phyloP scores from a whole-genome alignment of 1,139 yeast genomes.

The Taiozyma onychis region DNA sequence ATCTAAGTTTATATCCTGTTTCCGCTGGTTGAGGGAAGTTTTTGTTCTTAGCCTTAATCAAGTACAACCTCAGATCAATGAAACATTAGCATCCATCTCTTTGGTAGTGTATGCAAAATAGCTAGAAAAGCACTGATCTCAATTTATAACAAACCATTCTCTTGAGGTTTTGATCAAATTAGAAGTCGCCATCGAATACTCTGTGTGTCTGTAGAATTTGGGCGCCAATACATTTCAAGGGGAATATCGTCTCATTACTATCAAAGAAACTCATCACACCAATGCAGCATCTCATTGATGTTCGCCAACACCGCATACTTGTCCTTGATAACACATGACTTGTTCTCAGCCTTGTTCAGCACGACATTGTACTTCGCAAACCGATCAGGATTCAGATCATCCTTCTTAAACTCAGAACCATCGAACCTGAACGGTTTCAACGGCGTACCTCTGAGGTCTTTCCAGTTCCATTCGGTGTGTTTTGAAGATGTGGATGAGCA shows the following conservation, averaged over 20 bases:
- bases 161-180: too few species aligned
- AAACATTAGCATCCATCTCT: too few species aligned
- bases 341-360: constrained; percentile 19
- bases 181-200: not conserved
- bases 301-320: constrained; percentile 5
- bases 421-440: constrained; percentile 12
- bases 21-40: too few species aligned
- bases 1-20: too few species aligned
- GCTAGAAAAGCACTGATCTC: too few species aligned
- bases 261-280: constrained; percentile 10
- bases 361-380: constrained; percentile 11
- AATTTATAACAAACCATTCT: too few species aligned
- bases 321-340: constrained; percentile 7
- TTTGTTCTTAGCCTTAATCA: too few species aligned
- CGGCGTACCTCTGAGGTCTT: constrained; percentile 18
- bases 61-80: too few species aligned
- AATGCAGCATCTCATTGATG: constrained; percentile 7
- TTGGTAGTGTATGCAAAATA: too few species aligned
- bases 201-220: not conserved
- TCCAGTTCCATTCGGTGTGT: constrained; percentile 7
- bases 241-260: not conserved
- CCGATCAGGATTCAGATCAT: constrained; percentile 12
- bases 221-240: not conserved
- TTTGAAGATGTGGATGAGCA: not conserved
- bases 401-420: constrained; percentile 11